Evolutionary conservation across 495 filamentous ascomycete species (phyloP), one percentile per base, ranked within the genome.

Genomic region (Trichocladium antarcticum): DNA sequence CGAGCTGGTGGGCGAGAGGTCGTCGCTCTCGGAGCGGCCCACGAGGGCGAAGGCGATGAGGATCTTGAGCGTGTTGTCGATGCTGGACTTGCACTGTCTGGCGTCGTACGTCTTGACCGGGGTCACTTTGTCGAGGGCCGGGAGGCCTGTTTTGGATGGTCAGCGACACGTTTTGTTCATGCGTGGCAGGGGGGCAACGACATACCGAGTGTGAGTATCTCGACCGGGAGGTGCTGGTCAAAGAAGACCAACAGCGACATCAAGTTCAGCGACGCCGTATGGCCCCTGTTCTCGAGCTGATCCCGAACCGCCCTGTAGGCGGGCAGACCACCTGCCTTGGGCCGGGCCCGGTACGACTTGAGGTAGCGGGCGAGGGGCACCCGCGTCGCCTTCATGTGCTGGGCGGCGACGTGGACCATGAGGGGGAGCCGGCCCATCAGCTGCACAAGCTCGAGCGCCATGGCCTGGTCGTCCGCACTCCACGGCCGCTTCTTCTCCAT

Each of bases 401-500:
- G 81, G 8, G 84, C 83, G 5, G 85, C 82, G 4, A 84, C 81
- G 55, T 88, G 83, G 34, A 92, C 89, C 41, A 85, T 85, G 15
- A 89, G 64, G 12, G 86, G 86, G 10, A 90, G 68, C 50, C 78
- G 75, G 21, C 82, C 83, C 65, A 88, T 80, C 39, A 83, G 64
- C 36, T 77, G 68, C 1, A 88, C 84, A 20, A 90, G 57, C 46
- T 87, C 80, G 6, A 68, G 74, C 0, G 82, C 82, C 43, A 79
- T 76, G 35, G 62, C 68, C 24, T 71, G 58, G 49, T 89, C 84
- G 19, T 78, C 74, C 2, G 65, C 62, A 0, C 72, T 76, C 17
- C 68, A 83, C 59, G 61, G 81, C 73, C 59, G 77, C 71, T 49
- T 79, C 71, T 57, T 77, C 59, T 61, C 76, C 68, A 74, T 68